Base-by-base conservation (phyloP, 805 yeast genomes). In the Teunomyces lycoperdinae region DNA sequence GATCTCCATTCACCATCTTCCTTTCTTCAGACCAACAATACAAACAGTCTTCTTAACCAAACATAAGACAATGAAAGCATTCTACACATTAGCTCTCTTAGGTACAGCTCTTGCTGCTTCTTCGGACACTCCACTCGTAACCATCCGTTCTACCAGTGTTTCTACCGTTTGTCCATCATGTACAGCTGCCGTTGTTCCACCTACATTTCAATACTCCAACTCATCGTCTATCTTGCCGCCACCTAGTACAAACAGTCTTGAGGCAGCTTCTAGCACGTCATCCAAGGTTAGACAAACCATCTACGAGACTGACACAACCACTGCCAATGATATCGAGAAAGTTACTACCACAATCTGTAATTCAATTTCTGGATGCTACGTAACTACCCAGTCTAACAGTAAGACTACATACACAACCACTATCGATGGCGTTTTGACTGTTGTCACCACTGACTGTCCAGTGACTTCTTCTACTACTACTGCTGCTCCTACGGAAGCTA, bases 341-440 rank as follows among this genome's bases (percentile, higher is more conserved):
- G 58, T 54, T 27, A 60, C 68, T 10, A 57, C 55, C 40, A 71
- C 76, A 26, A 58, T 67, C 14, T 72, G 77, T 54, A 60, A 57
- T 44, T 33, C 43, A n/a, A 44, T 56, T 45, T 53, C 61, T 20
- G 47, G 48, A n/a, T 72, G 77, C 48, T 56, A 55, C 43, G 65
- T 59, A 36, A 70, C 76, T 27, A 70, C 74, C 27, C 64, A 66
- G 14, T 48, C 63, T 14, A 63, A 62, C 40, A 57, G 63, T 10
- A 50, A 49, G 40, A 60, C 73, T 36, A 70, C 75, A 13, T 64
- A 60, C 46, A 68, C 73, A 29, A 58, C 74, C 34, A 65, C 69
- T 5, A 62, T 69, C 6, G 65, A 72, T 47, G 77, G 77, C 29
- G 48, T 66, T 17, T 61, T 66, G 56, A 71, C 77, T n/a, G 70